Evolutionary conservation across 1,284 basidiomycete species (phyloP), one percentile per base, ranked within the genome.

Genomic region (Malassezia brasiliensis): DNA sequence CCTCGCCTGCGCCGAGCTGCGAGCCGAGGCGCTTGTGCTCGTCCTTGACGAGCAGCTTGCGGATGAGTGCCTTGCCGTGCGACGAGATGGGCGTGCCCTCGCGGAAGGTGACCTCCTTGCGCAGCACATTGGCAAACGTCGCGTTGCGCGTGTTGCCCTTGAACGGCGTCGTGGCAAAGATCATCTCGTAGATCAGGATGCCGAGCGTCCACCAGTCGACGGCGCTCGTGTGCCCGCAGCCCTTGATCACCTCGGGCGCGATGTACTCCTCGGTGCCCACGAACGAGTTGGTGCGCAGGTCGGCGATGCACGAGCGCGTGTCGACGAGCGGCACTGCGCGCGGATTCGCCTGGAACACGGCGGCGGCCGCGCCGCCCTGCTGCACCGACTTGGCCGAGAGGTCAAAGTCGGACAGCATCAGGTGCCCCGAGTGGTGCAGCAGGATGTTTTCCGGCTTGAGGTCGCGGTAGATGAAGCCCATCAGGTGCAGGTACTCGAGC

Each of bases 151-250:
- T 87, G 47, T 82, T 79, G 39, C 93, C 94, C 79, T 99, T 99
- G 85, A 98, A 98, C 34, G 94, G 94, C 51, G 94, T 98, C 50
- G 90, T 94, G 35, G 90, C 91, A 76, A 87, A 94, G 77, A 98
- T 94, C 94, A 98, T 98, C 79, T 99, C 94, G 79, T 93, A 96
- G 68, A 98, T 90, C 69, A 99, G 82, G 68, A 99, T 98, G 37
- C 94, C 94, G 48, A 96, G 79, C 32, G 93, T 98, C 94, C 90
- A 96, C 93, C 93, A 98, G 77, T 99, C 94, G 50, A 99, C 94
- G 8, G 94, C 90, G 59, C 88, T 90, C 35, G 93, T 96, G 77
- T 99, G 94, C 14, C 94, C 94, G 75, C 88, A 84, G 42, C 90
- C 91, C 71, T 90, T 88, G 75, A 99, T 98, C 57, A 99, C 94